Conservation (phyloP, 805 yeast species). For the Candida piceae region DNA sequence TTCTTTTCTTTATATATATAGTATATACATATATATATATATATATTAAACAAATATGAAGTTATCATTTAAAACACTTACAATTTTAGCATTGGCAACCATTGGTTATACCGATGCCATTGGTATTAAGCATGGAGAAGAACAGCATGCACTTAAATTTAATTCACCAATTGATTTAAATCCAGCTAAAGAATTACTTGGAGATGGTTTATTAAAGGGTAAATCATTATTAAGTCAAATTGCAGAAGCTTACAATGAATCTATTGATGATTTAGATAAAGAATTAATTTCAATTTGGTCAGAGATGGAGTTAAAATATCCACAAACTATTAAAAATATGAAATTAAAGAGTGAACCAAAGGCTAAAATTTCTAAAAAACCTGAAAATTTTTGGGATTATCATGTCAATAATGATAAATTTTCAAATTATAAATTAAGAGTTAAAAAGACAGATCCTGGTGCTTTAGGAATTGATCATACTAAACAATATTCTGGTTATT, state of each 20-base stretch:
- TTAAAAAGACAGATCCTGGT: slow-evolving; percentile 42
- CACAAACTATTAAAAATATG: slow-evolving; percentile 47
- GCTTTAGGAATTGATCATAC: slow-evolving; percentile 56
- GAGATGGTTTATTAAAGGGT: slow-evolving; percentile 3
- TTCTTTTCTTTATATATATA: no score
- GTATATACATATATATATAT: no score
- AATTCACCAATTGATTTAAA: neutral
- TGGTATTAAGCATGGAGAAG: no score
- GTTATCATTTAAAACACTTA: neutral
- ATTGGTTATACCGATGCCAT: slow-evolving; percentile 3
- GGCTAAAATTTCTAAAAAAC: slow-evolving; percentile 30
- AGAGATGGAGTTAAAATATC: slow-evolving; percentile 58
- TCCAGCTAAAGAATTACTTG: slow-evolving; percentile 1
- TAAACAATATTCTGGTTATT: slow-evolving; percentile 69
- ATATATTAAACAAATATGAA: no score
- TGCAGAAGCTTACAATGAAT: slow-evolving; percentile 46
- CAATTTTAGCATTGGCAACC: neutral
- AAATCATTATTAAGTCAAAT: slow-evolving; percentile 36
- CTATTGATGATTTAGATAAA: slow-evolving; percentile 42
- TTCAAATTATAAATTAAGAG: slow-evolving; percentile 45
- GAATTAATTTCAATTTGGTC: slow-evolving; percentile 53
- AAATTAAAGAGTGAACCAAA: slow-evolving; percentile 48
- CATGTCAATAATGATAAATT: slow-evolving; percentile 31
- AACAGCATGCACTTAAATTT: slow-evolving; percentile 8
- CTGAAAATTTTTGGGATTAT: slow-evolving; percentile 31